A percentile compares a stretch with the other conserved stretches of the same genome.
Evolutionary conservation across 2,329 filamentous ascomycete genomes (phyloP).

Genomic region (Chaetomium sp.): DNA sequence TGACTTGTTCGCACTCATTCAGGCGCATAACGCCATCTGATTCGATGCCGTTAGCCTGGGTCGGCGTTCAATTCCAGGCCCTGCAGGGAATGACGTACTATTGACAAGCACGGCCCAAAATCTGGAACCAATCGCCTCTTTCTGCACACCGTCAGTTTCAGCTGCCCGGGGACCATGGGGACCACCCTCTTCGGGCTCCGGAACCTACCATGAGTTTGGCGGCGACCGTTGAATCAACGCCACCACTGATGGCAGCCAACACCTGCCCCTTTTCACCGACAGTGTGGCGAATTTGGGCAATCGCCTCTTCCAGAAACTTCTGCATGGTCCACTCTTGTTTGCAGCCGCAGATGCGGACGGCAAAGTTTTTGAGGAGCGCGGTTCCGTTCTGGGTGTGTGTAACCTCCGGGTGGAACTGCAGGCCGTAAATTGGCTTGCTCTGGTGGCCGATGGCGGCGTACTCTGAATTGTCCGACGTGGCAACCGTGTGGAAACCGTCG

Average conservation of each 20-base stretch:
- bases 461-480: slow-evolving; percentile 72
- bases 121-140: slow-evolving; percentile 75
- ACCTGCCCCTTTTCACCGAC: slow-evolving; percentile 84
- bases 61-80: slow-evolving; percentile 13
- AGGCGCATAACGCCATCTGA: slow-evolving; percentile 66
- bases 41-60: slow-evolving; percentile 24
- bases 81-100: slow-evolving; percentile 43
- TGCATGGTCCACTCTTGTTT: slow-evolving; percentile 81
- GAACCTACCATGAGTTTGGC: slow-evolving; percentile 72
- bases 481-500: slow-evolving; percentile 71
- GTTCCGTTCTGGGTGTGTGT: slow-evolving; percentile 71
- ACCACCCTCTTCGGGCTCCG: not conserved
- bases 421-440: slow-evolving; percentile 70
- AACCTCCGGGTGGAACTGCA: slow-evolving; percentile 91
- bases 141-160: slow-evolving; percentile 31
- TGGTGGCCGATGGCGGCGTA: slow-evolving; percentile 79
- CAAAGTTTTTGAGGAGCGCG: slow-evolving; percentile 79
- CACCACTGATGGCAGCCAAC: slow-evolving; percentile 59
- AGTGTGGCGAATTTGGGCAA: slow-evolving; percentile 74
- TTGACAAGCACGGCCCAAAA: slow-evolving; percentile 73
- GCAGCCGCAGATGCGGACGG: slow-evolving; percentile 77
- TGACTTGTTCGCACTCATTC: slow-evolving; percentile 80
- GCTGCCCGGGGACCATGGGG: not conserved
- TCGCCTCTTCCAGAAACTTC: slow-evolving; percentile 79
- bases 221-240: slow-evolving; percentile 87